Evolutionary conservation across 2,329 filamentous ascomycete genomes (phyloP).

Genomic region (Byssochlamys sp.): DNA sequence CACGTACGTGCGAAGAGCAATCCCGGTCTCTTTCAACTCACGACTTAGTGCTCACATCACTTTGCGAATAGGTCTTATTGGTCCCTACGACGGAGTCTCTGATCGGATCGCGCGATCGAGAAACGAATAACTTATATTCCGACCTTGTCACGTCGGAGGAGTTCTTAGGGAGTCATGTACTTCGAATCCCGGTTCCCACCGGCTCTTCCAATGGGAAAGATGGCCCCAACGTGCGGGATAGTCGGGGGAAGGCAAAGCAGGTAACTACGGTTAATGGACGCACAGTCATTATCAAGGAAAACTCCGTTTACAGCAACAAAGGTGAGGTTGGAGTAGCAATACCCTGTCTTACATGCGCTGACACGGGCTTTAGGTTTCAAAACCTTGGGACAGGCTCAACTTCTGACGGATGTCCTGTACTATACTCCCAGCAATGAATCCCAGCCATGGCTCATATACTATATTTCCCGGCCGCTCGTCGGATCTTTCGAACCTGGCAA

Average conservation of each 20-base stretch:
- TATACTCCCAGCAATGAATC: conserved; percentile 82
- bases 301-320: conserved; percentile 90
- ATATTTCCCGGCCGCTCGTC: conserved; percentile 79
- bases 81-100: conserved; percentile 90
- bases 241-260: conserved; percentile 84
- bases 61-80: conserved; percentile 58
- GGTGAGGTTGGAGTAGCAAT: conserved; percentile 44
- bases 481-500: conserved; percentile 70
- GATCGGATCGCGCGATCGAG: conserved; percentile 75
- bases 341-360: conserved; percentile 7
- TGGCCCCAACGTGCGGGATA: conserved; percentile 65
- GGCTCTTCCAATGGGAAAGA: conserved; percentile 43
- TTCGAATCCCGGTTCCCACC: conserved; percentile 61
- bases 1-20: conserved; percentile 46
- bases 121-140: conserved; percentile 64
- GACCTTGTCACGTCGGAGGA: conserved; percentile 85
- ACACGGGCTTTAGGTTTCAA: conserved; percentile 62
- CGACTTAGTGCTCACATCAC: conserved; percentile 4
- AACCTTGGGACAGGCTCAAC: conserved; percentile 74
- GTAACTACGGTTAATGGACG: conserved; percentile 86
- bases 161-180: conserved; percentile 90
- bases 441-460: conserved; percentile 92
- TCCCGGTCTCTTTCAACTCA: conserved; percentile 3
- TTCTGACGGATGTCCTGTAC: conserved; percentile 75
- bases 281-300: conserved; percentile 89